Evolutionary conservation across 345 rosid species (phyloP).

Genomic region (Salix udensis): DNA sequence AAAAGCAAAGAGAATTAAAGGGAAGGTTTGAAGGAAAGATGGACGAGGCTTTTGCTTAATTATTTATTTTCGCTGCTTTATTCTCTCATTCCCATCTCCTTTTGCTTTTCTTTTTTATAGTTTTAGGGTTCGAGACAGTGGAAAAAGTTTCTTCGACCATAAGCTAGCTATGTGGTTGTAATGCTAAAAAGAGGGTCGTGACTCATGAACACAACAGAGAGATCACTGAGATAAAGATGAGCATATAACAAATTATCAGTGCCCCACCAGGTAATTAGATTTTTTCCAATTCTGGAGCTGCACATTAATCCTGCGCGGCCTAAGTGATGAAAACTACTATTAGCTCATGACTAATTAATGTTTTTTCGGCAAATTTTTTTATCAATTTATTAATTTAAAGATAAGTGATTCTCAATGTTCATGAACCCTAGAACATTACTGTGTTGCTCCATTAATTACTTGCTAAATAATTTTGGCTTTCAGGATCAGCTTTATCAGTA

Average conservation of each 20-base stretch:
- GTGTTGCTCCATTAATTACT: neutral
- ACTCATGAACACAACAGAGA: conserved; percentile 32
- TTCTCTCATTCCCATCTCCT: conserved; percentile 35
- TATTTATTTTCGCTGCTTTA: conserved; percentile 21
- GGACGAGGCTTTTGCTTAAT: conserved; percentile 29
- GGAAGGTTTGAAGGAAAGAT: conserved; percentile 14
- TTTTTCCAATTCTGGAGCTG: conserved; percentile 11
- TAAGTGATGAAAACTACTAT: no score
- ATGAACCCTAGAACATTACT: neutral
- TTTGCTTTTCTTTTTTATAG: conserved; percentile 41
- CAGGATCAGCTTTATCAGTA: neutral
- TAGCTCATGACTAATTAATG: no score
- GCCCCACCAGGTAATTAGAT: conserved; percentile 9
- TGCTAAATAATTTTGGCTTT: neutral
- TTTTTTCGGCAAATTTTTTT: no score
- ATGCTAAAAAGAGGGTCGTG: conserved; percentile 29
- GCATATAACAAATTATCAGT: conserved; percentile 15
- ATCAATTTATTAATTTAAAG: neutral
- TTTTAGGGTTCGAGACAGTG: conserved; percentile 61
- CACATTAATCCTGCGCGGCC: neutral
- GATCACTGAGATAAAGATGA: neutral
- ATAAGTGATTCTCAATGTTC: neutral
- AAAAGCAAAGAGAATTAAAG: conserved; percentile 27
- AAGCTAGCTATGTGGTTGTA: conserved; percentile 35
- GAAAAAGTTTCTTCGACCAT: conserved; percentile 48